Conservation (phyloP, 1,284 basidiomycete genomes). For the Trametes sp. region DNA sequence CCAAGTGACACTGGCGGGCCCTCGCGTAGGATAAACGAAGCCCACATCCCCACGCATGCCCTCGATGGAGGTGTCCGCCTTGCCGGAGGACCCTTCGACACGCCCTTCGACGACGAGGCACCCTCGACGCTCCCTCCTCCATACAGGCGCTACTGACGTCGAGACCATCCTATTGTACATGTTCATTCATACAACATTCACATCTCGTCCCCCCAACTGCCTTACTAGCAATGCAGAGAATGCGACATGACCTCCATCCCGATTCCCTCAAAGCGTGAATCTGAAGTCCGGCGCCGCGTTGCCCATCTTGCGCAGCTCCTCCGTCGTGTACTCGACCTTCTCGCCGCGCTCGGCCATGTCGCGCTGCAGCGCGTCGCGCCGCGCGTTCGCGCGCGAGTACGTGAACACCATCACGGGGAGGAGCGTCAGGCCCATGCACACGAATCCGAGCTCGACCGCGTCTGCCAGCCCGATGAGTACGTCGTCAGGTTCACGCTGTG, state of each 20-base stretch:
- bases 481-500: not conserved
- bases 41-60: not conserved
- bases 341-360: constrained; percentile 34
- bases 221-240: no score
- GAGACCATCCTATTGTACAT: not conserved
- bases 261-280: constrained; percentile 54
- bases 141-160: not conserved
- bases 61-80: constrained; percentile 1
- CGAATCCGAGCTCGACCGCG: constrained; percentile 69
- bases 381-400: constrained; percentile 64
- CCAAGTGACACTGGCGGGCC: no score
- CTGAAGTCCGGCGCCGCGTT: constrained; percentile 71
- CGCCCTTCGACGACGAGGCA: not conserved
- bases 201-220: no score
- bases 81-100: constrained; percentile 1
- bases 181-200: no score
- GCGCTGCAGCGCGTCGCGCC: constrained; percentile 38
- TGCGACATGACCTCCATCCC: no score
- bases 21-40: no score
- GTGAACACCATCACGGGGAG: constrained; percentile 56
- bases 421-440: constrained; percentile 65
- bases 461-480: constrained; percentile 52
- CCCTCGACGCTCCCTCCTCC: not conserved
- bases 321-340: constrained; percentile 21
- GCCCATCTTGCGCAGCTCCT: constrained; percentile 60